A percentile compares a stretch with the other conserved stretches of the same genome.
Conservation (phyloP, 2,329 filamentous ascomycete species). For the Trichoderma aggressivum region DNA sequence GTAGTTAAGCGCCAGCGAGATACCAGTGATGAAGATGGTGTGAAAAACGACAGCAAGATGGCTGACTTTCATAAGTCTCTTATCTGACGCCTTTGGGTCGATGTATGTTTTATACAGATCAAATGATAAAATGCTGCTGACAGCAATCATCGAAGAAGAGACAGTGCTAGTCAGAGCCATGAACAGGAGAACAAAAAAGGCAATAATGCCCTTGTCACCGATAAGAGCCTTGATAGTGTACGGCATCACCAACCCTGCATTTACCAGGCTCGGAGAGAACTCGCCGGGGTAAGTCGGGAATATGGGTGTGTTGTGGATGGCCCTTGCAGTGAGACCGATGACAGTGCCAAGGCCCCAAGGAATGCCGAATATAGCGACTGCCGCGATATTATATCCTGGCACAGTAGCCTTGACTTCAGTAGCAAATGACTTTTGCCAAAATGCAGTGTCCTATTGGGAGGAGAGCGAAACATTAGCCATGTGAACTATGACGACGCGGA, state of each 20-base stretch:
- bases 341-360: conserved; percentile 17
- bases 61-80: conserved; percentile 11
- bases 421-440: conserved; percentile 17
- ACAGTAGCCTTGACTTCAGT: conserved; percentile 14
- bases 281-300: conserved; percentile 16
- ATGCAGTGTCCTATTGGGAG: conserved; percentile 1
- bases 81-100: conserved; percentile 12
- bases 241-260: conserved; percentile 14
- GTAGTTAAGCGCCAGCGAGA: conserved; percentile 15
- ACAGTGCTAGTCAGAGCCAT: conserved; percentile 15
- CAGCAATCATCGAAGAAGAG: conserved; percentile 16
- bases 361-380: conserved; percentile 14
- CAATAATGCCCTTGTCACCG: conserved; percentile 10
- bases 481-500: background rate
- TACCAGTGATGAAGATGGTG: conserved; percentile 14
- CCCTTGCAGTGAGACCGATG: conserved; percentile 13
- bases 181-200: conserved; percentile 16
- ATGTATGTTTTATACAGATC: conserved; percentile 16
- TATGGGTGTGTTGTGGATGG: conserved; percentile 13
- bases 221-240: conserved; percentile 16
- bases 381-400: conserved; percentile 12
- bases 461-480: background rate
- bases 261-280: background rate
- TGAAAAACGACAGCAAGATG: conserved; percentile 11
- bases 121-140: conserved; percentile 16